Conservation (phyloP, 1,284 basidiomycete genomes). For the Leccinum solheimii region DNA sequence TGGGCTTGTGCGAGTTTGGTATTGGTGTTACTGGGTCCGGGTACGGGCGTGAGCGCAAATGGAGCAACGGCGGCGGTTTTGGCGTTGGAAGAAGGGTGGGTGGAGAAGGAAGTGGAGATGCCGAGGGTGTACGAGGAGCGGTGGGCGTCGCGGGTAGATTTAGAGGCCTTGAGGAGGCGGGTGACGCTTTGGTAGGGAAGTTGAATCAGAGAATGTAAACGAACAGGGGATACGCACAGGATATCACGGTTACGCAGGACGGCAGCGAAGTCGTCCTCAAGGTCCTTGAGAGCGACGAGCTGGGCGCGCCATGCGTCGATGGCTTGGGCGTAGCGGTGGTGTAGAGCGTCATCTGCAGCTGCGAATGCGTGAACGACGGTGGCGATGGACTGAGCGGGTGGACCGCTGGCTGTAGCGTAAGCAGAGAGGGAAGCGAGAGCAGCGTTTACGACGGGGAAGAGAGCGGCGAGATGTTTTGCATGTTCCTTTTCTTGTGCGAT, state of each 20-base stretch:
- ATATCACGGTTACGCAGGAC: constrained; percentile 71
- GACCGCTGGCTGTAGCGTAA: constrained; percentile 61
- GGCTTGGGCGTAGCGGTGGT: constrained; percentile 50
- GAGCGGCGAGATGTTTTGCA: constrained; percentile 52
- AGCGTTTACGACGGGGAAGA: constrained; percentile 59
- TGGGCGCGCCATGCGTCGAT: constrained; percentile 67
- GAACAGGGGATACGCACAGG: no score
- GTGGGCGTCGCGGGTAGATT: constrained; percentile 48
- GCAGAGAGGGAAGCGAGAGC: constrained; percentile 69
- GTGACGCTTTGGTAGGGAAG: constrained; percentile 47
- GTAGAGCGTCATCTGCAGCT: constrained; percentile 66
- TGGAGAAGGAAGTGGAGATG: constrained; percentile 39
- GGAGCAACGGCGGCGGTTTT: constrained; percentile 29
- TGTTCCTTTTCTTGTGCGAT: constrained; percentile 72
- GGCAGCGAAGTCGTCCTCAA: constrained; percentile 71
- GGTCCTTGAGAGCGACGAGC: constrained; percentile 44
- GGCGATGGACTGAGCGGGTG: constrained; percentile 51
- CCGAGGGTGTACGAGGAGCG: constrained; percentile 28
- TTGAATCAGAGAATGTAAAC: no score
- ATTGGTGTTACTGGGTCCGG: constrained; percentile 19
- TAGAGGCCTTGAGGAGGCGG: constrained; percentile 74
- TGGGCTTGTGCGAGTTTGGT: constrained; percentile 66
- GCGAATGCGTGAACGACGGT: constrained; percentile 59
- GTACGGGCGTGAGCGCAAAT: neutral
- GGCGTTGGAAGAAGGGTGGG: constrained; percentile 30